phyloP scores from a whole-genome alignment of 1,139 yeast genomes.

The Yarrowia galli region DNA sequence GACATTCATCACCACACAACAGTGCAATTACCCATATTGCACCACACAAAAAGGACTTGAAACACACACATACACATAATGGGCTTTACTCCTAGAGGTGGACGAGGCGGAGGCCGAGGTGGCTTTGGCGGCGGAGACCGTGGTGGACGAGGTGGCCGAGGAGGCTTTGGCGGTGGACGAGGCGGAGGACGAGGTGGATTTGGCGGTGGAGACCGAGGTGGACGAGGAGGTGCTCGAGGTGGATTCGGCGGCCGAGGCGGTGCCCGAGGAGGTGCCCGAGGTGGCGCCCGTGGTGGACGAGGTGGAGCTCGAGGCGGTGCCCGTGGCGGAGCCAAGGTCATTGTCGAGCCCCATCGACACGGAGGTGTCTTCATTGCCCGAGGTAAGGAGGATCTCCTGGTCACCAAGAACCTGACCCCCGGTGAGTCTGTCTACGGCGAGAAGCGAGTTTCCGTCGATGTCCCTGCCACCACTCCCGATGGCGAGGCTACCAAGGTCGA shows the following conservation, averaged over 20 bases:
- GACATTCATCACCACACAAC: constrained; percentile 31
- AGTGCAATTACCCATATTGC: constrained; percentile 32
- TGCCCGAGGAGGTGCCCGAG: constrained; percentile 47
- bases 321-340: constrained; percentile 86
- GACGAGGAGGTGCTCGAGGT: constrained; percentile 53
- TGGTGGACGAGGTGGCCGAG: constrained; percentile 44
- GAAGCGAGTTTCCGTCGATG: constrained; percentile 93
- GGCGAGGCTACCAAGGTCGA: constrained; percentile 83
- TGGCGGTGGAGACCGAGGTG: constrained; percentile 51
- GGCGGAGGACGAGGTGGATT: constrained; percentile 51
- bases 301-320: constrained; percentile 57
- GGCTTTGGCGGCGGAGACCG: constrained; percentile 49
- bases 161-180: constrained; percentile 48
- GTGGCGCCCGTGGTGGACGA: constrained; percentile 50
- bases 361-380: constrained; percentile 96
- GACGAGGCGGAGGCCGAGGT: constrained; percentile 46
- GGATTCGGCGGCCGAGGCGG: constrained; percentile 43
- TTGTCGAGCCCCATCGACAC: constrained; percentile 98
- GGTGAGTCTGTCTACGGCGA: constrained; percentile 96
- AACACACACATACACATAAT: constrained; percentile 47
- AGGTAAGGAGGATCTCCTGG: constrained; percentile 98
- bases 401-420: constrained; percentile 95
- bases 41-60: neutral
- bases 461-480: constrained; percentile 87
- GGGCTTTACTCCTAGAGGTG: constrained; percentile 57